Evolutionary conservation across 75 land plant genomes (phyloP).

Genomic region (Pinus tabuliformis): DNA sequence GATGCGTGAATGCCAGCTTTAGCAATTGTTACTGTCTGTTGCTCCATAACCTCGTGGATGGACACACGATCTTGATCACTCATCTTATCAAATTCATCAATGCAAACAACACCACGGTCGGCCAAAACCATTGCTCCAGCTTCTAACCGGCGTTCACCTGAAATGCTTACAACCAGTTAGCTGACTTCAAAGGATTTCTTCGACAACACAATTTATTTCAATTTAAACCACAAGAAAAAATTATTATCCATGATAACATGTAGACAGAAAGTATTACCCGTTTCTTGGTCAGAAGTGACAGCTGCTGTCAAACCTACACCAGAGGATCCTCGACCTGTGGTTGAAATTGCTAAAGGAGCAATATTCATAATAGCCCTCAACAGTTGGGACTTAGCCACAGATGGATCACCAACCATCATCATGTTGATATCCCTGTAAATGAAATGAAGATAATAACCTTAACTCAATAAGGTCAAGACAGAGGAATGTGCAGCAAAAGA

Average conservation of each 20-base stretch:
- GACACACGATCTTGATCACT: conserved; percentile 98
- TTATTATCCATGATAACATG: neutral
- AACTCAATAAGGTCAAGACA: neutral
- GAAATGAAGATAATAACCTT: neutral
- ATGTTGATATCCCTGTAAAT: conserved; percentile 86
- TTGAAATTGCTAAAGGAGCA: conserved; percentile 97
- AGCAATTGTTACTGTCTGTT: conserved; percentile 99
- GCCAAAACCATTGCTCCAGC: conserved; percentile 99
- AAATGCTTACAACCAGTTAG: neutral
- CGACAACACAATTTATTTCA: neutral
- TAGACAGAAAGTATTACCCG: conserved; percentile 46
- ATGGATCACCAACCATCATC: conserved; percentile 99
- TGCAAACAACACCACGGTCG: conserved; percentile 96
- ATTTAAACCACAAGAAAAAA: neutral
- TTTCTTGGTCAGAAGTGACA: conserved; percentile 97
- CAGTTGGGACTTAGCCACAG: conserved; percentile 97
- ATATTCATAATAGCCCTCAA: conserved; percentile 97
- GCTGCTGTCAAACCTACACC: conserved; percentile 99
- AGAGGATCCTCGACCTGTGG: conserved; percentile 98
- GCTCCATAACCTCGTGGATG: conserved; percentile 99
- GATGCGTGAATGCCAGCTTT: conserved; percentile 99
- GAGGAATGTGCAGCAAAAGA: neutral
- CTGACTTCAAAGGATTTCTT: neutral
- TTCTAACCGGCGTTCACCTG: conserved; percentile 97
- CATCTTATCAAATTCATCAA: conserved; percentile 99